Evolutionary conservation across 768 basidiomycete species (phyloP), one percentile per base, ranked within the genome.

Genomic region (Phylloporus arenicola): DNA sequence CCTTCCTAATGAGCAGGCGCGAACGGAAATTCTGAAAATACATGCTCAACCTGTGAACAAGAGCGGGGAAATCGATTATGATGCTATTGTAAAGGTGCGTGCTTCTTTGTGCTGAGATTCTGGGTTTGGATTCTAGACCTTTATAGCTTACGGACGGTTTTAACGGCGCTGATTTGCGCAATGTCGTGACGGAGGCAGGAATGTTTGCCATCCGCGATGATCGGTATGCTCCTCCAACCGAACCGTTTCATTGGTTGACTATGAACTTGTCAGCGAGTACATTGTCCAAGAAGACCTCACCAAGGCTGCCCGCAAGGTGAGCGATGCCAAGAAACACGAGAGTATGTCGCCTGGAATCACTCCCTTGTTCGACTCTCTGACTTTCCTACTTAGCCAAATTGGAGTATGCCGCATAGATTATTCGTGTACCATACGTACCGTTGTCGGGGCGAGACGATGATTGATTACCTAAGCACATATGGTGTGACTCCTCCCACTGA

Each of bases 121-220:
- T 16, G 20, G 12, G 25, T 54, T 39, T 44, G n/a, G 30, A 50
- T n/a, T 7, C 13, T 30, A 4, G 24, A 14, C 7, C 52, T 57
- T 55, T 54, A 29, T 6, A 88, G 86, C 78, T 95, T 22, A 88
- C 88, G 0, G 94, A 96, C 58, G 80, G 79, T 0, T 97, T 97
- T 75, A 98, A 97, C 65, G 96, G 96, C 47, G 96, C 96, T 16
- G 96, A 98, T 74, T 68, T 97, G 63, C 80, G 93, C 43, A 98
- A 98, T 65, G 89, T 97, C 20, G 83, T 94, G 38, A 96, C 92
- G 4, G 93, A 95, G 68, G 87, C 91, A 19, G 95, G 95, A 40
- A 95, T 99, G 92, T 98, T 97, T 63, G 96, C 96, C 7, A 97
- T 99, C 60, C 81, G 96, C 41, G 95, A 97, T 52, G 95, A 97